phyloP scores from a whole-genome alignment of 2,329 filamentous ascomycete species.

The Drechslerella dactyloides region DNA sequence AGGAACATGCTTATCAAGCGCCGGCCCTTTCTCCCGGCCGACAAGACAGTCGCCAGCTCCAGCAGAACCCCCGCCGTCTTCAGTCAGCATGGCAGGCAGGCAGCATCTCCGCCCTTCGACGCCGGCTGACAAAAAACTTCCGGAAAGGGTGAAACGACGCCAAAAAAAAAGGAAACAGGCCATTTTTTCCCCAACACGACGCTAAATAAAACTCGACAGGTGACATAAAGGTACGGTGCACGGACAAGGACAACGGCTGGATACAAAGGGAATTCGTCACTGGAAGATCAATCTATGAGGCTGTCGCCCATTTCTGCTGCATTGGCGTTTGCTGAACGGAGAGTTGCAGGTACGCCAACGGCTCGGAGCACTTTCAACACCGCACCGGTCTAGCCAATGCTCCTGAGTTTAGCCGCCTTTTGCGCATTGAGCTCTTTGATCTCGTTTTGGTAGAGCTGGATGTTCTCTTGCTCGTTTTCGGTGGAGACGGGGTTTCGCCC shows the following conservation, averaged over 20 bases:
- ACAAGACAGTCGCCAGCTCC: constrained; percentile 39
- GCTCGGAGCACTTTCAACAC: constrained; percentile 50
- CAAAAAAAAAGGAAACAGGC: constrained; percentile 41
- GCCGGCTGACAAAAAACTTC: constrained; percentile 21
- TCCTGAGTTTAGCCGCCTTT: constrained; percentile 55
- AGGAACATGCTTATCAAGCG: constrained; percentile 50
- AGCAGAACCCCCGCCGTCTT: constrained; percentile 42
- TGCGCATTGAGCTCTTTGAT: constrained; percentile 55
- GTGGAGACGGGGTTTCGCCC: constrained; percentile 55
- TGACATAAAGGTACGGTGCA: constrained; percentile 25
- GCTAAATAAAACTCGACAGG: constrained; percentile 51
- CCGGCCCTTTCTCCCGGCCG: constrained; percentile 45
- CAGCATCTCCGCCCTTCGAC: constrained; percentile 21
- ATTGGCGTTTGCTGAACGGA: constrained; percentile 37
- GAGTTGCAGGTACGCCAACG: constrained; percentile 37
- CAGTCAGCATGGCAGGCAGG: constrained; percentile 19
- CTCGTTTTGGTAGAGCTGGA: constrained; percentile 55
- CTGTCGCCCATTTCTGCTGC: constrained; percentile 25
- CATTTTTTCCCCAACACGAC: constrained; percentile 43
- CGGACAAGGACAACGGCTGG: constrained; percentile 11
- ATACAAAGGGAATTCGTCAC: constrained; percentile 41
- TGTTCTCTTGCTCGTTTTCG: constrained; percentile 55
- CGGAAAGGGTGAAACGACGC: constrained; percentile 40
- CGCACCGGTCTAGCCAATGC: constrained; percentile 52
- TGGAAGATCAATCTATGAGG: constrained; percentile 22